Evolutionary conservation across 2,329 filamentous ascomycete species (phyloP).

Genomic region (Periglandula ipomoeae): DNA sequence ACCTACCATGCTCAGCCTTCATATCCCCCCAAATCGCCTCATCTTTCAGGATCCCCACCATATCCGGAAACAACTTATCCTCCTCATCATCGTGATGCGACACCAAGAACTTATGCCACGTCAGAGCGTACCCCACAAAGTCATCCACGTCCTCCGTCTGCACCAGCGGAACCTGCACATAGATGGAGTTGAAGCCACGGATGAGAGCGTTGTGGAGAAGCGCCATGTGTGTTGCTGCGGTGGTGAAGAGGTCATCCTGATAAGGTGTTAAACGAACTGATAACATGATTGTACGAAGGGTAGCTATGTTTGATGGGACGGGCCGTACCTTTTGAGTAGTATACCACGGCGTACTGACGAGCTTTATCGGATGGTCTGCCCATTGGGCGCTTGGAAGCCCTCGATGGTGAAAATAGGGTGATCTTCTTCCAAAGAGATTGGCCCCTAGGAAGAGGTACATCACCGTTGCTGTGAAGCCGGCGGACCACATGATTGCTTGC

Average conservation of each 20-base stretch:
- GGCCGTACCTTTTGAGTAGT: slow-evolving; percentile 34
- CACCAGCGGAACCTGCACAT: slow-evolving; percentile 46
- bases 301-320: too few relatives aligned
- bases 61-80: slow-evolving; percentile 42
- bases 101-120: slow-evolving; percentile 50
- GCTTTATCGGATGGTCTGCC: slow-evolving; percentile 46
- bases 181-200: slow-evolving; percentile 55
- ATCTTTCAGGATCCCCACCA: slow-evolving; percentile 42
- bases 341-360: slow-evolving; percentile 43
- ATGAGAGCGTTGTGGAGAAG: slow-evolving; percentile 54
- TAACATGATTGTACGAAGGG: too few relatives aligned
- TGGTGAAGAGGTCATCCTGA: slow-evolving; percentile 50
- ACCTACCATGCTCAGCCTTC: slow-evolving; percentile 44
- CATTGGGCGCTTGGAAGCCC: slow-evolving; percentile 27
- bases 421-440: slow-evolving; percentile 23
- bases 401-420: slow-evolving; percentile 24
- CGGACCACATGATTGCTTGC: slow-evolving; percentile 1
- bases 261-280: too few relatives aligned
- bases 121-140: slow-evolving; percentile 48
- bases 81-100: slow-evolving; percentile 55
- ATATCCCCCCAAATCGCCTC: slow-evolving; percentile 42
- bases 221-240: slow-evolving; percentile 51
- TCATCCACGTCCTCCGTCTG: slow-evolving; percentile 40
- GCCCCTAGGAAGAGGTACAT: slow-evolving; percentile 15
- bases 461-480: background rate